These are phyloP conservation scores for Candida rishiriensis DNA, from an alignment of 805 yeast species.

Conservation along the genomic window DNA sequence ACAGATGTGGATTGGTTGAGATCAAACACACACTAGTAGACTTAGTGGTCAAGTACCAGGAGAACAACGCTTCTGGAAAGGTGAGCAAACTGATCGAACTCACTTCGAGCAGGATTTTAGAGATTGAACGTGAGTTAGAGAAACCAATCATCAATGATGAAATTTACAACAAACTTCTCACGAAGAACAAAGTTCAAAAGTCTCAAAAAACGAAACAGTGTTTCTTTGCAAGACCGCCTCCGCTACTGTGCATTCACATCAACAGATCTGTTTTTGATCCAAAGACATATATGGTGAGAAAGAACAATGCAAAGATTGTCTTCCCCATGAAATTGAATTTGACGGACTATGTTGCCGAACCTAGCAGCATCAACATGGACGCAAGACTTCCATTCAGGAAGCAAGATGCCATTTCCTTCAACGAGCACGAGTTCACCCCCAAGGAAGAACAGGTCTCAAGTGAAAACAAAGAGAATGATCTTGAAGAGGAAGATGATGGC, in stretches of 20 bases:
- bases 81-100: conserved; percentile 26
- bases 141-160: conserved; percentile 77
- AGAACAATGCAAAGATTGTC: conserved; percentile 76
- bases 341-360: conserved; percentile 63
- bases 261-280: conserved; percentile 94
- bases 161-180: conserved; percentile 66
- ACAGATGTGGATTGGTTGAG: conserved; percentile 76
- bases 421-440: conserved; percentile 10
- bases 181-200: conserved; percentile 68
- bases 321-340: conserved; percentile 71
- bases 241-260: conserved; percentile 77
- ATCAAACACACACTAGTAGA: conserved; percentile 47
- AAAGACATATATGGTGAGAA: conserved; percentile 72
- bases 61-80: conserved; percentile 14
- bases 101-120: conserved; percentile 41
- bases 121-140: conserved; percentile 48
- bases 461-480: neutral
- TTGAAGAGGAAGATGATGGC: neutral
- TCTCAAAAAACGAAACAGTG: conserved; percentile 83
- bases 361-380: conserved; percentile 68
- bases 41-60: conserved; percentile 28
- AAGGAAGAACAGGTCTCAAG: conserved; percentile 4
- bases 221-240: conserved; percentile 75
- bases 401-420: conserved; percentile 36
- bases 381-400: conserved; percentile 73